Base-by-base conservation (phyloP, 2,329 filamentous ascomycete species). In the Cercospora sesami region DNA sequence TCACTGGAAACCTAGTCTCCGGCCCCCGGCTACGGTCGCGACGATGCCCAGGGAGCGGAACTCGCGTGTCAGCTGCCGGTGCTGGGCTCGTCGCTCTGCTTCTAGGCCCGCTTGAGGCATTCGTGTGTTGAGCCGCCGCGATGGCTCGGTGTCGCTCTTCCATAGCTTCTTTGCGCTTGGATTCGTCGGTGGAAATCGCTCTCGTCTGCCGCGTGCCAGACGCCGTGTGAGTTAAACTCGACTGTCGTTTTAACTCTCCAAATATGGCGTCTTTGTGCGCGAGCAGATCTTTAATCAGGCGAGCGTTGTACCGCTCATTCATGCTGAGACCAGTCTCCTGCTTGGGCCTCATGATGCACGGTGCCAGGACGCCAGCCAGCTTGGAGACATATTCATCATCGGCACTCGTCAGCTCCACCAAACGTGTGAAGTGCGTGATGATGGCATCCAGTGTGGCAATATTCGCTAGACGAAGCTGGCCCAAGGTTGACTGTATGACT, bases 361-460 rank as follows among this genome's bases (percentile, higher is more conserved):
- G 91, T 0, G 93, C 91, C 55, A 99, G 84, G 5, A 85, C 83
- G 28, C 89, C 88, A 2, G 93, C 91, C 45, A 99, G 86, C 42
- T 89, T 83, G 12, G 89, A 79, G 66, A 96, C 82, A 77, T 96
- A 99, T 53, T 88, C 83, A 78, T 99, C 95, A 73, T 97, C 94
- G 33, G 95, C 95, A 14, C 94, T 98, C 2, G 95, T 99, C 71
- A 99, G 86, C 79, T 99, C 95, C 77, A 99, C 96, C 68, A 99
- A 85, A 69, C 95, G 91, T 45, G 94, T 97, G 79, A 99, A 98
- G 81, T 99, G 95, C 73, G 96, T 98, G 86, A 96, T 96, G 78
- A 97, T 91, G 48, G 95, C 95, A 80, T 99, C 95, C 68, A 99
- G 88, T n/a, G 95, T 98, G 59, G 95, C 95, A 79, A 99, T 99